phyloP scores from a whole-genome alignment of 2,329 filamentous ascomycete species.

The Beauveria sp. region DNA sequence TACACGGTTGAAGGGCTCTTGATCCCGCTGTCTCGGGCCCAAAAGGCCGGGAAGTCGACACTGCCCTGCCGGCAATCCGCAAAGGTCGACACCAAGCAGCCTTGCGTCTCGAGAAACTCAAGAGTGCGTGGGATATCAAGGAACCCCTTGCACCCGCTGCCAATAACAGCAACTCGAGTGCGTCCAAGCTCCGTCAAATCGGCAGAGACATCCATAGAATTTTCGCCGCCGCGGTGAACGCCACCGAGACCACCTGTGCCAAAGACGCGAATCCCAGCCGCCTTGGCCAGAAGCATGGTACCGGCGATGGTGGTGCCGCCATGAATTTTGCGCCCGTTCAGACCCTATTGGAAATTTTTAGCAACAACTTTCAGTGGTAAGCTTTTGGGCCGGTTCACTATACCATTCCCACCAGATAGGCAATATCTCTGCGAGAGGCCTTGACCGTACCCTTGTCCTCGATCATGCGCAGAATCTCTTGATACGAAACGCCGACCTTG shows the following conservation, averaged over 20 bases:
- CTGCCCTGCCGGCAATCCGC: conserved; percentile 65
- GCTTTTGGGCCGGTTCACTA: conserved; percentile 18
- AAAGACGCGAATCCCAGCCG: conserved; percentile 86
- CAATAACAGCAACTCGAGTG: conserved; percentile 80
- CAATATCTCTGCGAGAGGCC: conserved; percentile 78
- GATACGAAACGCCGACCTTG: conserved; percentile 64
- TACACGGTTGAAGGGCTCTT: conserved; percentile 69
- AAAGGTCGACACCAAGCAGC: conserved; percentile 81
- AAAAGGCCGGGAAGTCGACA: conserved; percentile 89
- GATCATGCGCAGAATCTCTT: conserved; percentile 69
- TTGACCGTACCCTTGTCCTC: conserved; percentile 64
- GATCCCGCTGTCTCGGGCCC: conserved; percentile 77
- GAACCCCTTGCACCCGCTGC: conserved; percentile 92
- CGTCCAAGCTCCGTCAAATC: conserved; percentile 90
- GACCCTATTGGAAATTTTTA: conserved; percentile 36
- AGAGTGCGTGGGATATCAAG: conserved; percentile 85
- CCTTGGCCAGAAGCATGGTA: conserved; percentile 81
- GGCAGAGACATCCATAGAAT: conserved; percentile 86
- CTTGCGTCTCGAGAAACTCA: conserved; percentile 65
- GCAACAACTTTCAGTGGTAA: neutral
- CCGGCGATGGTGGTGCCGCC: conserved; percentile 91
- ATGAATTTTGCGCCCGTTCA: conserved; percentile 61
- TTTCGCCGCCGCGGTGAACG: conserved; percentile 82
- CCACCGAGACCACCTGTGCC: conserved; percentile 92
- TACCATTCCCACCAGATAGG: conserved; percentile 72